Evolutionary conservation across 2,329 filamentous ascomycete species (phyloP), one percentile per base, ranked within the genome.

Genomic region (Nigrograna mackinnonii): DNA sequence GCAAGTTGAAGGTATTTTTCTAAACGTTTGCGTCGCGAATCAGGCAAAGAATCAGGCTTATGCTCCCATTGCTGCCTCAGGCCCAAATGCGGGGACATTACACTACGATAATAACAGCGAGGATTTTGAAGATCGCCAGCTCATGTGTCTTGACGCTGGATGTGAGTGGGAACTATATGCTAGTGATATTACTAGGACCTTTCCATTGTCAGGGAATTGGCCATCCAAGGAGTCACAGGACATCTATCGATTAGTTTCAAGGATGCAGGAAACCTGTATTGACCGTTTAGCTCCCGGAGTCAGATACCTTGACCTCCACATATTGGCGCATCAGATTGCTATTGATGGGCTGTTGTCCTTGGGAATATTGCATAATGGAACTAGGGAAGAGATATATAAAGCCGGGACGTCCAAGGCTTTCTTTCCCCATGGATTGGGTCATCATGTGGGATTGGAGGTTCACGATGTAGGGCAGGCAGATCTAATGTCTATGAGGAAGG

Each of bases 401-500:
- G 83, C 82, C 32, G 79, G 91, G 41, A 89, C 90, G n/a, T 92
- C 87, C 58, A 84, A 87, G 18, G 91, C 91, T 2, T 96, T 96
- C 74, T 89, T 96, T 62, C 91, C 91, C 1, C 91, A 96, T 65
- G 91, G 91, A 0, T 74, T 96, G 1, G 91, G 91, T 0, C 91
- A 96, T 69, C 92, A 95, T 65, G 75, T 96, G 7, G 91, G 91
- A 49, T 86, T 96, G 79, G 91, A 96, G 65, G 95, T 91, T 2
- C 91, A 96, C 66, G 91, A 96, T 53, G 63, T 70, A 5, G 62
- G 63, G 6, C 64, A 68, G 30, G 52, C 52, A 11, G 58, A 64
- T 28, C 41, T 68, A 12, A 67, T 68, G 65, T 63, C 56, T 24
- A 43, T 65, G 20, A 50, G 48, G 31, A 53, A 50, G 35, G 53